Percentiles rank a stretch among this genome's conserved stretches.
phyloP scores from a whole-genome alignment of 2,329 filamentous ascomycete genomes.

The Pseudogymnoascus sp. region DNA sequence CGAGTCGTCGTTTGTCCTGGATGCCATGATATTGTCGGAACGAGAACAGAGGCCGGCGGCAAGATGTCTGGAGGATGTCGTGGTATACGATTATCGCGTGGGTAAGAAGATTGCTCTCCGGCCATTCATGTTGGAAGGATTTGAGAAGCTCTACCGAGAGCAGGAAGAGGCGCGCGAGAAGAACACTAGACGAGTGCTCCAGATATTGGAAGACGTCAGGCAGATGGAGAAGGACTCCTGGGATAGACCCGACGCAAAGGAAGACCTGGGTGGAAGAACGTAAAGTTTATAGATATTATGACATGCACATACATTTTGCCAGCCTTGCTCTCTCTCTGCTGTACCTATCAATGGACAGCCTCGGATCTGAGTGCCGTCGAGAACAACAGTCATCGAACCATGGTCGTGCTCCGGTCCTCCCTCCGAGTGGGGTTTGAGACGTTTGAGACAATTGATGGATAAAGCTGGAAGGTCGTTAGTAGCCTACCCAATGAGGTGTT shows the following conservation, averaged over 20 bases:
- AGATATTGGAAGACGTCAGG: constrained; percentile 51
- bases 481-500: not conserved
- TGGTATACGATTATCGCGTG: constrained; percentile 65
- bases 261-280: constrained; percentile 49
- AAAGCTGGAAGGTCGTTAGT: not conserved
- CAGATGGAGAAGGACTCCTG: constrained; percentile 65
- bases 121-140: constrained; percentile 54
- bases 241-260: constrained; percentile 63
- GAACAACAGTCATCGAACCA: not conserved
- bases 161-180: constrained; percentile 52
- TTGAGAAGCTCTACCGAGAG: constrained; percentile 50
- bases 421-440: not conserved
- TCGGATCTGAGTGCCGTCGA: not conserved
- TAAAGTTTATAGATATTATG: not conserved
- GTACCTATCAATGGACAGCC: not conserved
- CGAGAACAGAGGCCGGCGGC: constrained; percentile 65
- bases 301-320: not conserved
- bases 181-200: constrained; percentile 46
- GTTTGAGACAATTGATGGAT: not conserved
- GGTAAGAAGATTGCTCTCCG: constrained; percentile 50
- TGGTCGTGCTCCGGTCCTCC: not conserved
- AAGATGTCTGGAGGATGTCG: constrained; percentile 67
- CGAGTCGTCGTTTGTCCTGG: constrained; percentile 49
- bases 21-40: constrained; percentile 67
- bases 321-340: not conserved